Conservation (phyloP, 1,284 basidiomycete genomes). For the Ustilago xerochloae region DNA sequence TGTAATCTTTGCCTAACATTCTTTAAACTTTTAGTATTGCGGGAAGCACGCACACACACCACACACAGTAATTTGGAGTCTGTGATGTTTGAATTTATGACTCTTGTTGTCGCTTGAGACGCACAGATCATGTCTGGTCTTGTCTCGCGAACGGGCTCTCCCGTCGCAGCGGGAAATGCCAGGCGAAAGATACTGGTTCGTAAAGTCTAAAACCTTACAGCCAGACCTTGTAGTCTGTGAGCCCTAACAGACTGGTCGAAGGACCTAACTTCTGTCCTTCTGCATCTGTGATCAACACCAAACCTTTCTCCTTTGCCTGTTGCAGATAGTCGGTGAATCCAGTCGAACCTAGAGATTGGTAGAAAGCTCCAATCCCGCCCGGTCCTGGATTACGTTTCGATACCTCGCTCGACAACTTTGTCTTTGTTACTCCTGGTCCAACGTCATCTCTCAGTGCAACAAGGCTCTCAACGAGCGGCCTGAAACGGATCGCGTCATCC, state of each 20-base stretch:
- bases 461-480: conserved; percentile 41
- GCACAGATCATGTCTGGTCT: no score
- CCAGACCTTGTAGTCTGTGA: conserved; percentile 33
- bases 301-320: conserved; percentile 34
- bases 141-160: no score
- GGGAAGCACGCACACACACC: not conserved
- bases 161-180: no score
- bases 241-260: conserved; percentile 13
- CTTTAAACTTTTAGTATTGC: not conserved
- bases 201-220: no score
- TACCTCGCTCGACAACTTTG: conserved; percentile 33
- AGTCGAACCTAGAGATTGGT: conserved; percentile 41
- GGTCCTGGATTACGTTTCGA: conserved; percentile 27
- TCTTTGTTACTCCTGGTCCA: conserved; percentile 10
- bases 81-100: no score
- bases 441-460: conserved; percentile 1
- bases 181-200: no score
- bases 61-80: no score
- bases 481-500: conserved; percentile 31
- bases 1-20: not conserved
- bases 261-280: conserved; percentile 3
- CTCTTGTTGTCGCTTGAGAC: no score
- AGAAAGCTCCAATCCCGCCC: conserved; percentile 35
- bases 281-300: conserved; percentile 26
- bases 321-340: conserved; percentile 43